Percentiles rank a stretch among this genome's conserved stretches.
Conservation (phyloP, 257 asterid genomes). For the Catharanthus roseus region DNA sequence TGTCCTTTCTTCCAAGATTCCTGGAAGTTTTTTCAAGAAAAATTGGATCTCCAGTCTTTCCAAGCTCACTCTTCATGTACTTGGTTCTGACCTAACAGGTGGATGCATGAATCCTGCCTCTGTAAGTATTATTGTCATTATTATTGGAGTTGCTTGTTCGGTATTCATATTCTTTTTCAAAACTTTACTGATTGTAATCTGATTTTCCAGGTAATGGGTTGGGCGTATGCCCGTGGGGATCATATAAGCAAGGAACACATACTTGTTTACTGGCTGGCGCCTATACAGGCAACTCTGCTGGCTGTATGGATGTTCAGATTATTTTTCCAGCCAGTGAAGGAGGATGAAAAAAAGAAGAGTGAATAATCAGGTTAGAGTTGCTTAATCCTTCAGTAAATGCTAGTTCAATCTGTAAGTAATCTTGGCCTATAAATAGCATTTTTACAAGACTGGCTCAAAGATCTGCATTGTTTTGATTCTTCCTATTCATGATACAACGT, state of each 20-base stretch:
- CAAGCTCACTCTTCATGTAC: slow-evolving; percentile 71
- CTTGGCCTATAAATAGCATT: background rate
- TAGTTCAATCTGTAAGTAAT: slow-evolving; percentile 18
- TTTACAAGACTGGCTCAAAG: background rate
- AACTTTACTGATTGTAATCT: background rate
- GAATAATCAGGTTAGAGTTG: slow-evolving; percentile 36
- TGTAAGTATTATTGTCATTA: slow-evolving; percentile 34
- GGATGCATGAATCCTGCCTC: slow-evolving; percentile 99
- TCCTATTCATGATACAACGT: background rate
- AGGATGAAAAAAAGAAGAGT: slow-evolving; percentile 20
- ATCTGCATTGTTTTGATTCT: background rate
- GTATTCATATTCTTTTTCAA: background rate
- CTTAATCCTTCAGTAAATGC: slow-evolving; percentile 8
- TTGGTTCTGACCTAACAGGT: slow-evolving; percentile 87
- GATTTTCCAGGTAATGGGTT: slow-evolving; percentile 70
- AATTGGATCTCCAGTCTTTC: slow-evolving; percentile 87
- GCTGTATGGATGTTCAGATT: slow-evolving; percentile 64
- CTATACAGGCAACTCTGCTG: slow-evolving; percentile 67
- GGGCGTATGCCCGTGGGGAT: slow-evolving; percentile 87
- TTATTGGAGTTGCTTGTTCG: background rate
- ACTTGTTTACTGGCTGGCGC: slow-evolving; percentile 89
- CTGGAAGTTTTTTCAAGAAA: slow-evolving; percentile 53
- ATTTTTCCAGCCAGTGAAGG: slow-evolving; percentile 28
- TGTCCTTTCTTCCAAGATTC: slow-evolving; percentile 40
- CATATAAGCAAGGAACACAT: slow-evolving; percentile 73